A percentile compares a stretch with the other conserved stretches of the same genome.
These are phyloP conservation scores for Pontederia crassipes DNA, from an alignment of 176 grass and related monocot genomes.

Conservation along the genomic window DNA sequence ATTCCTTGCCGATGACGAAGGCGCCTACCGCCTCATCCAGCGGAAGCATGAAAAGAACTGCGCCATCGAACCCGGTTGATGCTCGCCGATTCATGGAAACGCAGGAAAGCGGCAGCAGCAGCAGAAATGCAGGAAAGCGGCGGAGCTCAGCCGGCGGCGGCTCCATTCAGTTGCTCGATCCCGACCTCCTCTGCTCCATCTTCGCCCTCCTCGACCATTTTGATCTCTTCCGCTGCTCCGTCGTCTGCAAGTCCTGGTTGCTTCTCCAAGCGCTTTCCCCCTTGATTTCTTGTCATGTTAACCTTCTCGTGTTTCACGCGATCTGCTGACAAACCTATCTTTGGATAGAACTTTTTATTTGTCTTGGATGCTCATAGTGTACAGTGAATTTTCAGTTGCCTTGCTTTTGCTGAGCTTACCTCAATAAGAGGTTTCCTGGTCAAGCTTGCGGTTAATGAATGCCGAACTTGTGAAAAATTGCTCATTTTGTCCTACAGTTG, in stretches of 20 bases:
- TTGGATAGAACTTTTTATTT: background rate
- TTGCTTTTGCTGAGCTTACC: too few species aligned
- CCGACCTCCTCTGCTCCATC: slow-evolving; percentile 55
- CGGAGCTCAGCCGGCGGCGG: slow-evolving; percentile 9
- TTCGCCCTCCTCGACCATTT: slow-evolving; percentile 79
- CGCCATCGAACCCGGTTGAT: too few species aligned
- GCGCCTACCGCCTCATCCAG: too few species aligned
- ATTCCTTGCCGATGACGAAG: too few species aligned
- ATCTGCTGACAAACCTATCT: background rate
- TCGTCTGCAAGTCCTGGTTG: slow-evolving; percentile 77
- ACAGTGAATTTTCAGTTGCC: too few species aligned
- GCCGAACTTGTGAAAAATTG: too few species aligned
- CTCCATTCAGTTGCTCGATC: slow-evolving; percentile 29
- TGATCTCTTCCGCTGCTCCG: slow-evolving; percentile 77
- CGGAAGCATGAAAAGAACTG: too few species aligned
- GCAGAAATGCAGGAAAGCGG: background rate
- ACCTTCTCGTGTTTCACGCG: background rate
- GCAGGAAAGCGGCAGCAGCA: slow-evolving; percentile 2
- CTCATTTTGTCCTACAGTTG: too few species aligned
- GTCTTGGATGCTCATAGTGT: too few species aligned
- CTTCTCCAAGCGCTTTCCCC: background rate
- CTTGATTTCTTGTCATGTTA: background rate
- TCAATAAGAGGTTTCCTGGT: too few species aligned
- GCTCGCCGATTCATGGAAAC: too few species aligned
- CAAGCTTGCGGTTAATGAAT: too few species aligned